These are phyloP conservation scores for Babesia sp. DNA, from an alignment of 169 alveolate genomes.

Conservation along the genomic window DNA sequence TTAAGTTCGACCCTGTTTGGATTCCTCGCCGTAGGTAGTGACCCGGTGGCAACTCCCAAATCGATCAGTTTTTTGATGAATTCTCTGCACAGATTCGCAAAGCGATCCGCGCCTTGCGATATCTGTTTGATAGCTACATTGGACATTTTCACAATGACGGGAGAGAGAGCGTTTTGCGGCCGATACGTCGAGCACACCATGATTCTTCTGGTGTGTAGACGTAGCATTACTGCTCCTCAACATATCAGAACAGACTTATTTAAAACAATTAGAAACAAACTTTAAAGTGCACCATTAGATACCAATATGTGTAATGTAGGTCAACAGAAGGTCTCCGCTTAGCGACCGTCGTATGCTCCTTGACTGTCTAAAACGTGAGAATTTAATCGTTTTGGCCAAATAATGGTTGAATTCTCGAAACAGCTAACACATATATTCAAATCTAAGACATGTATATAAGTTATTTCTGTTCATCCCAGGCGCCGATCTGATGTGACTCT, in stretches of 20 bases:
- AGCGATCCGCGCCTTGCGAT: constrained; percentile 24
- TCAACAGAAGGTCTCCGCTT: too few relatives aligned
- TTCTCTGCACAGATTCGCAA: constrained; percentile 30
- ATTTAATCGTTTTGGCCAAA: too few relatives aligned
- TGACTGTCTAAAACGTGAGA: too few relatives aligned
- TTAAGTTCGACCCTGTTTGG: constrained; percentile 63
- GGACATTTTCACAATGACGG: background rate
- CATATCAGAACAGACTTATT: background rate
- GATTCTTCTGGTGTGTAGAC: constrained; percentile 2
- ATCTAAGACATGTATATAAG: too few relatives aligned
- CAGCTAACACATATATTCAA: too few relatives aligned
- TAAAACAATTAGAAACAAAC: background rate
- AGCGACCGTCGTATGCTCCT: too few relatives aligned
- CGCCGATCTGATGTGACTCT: background rate
- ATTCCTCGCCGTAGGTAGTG: constrained; percentile 18
- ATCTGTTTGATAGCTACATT: constrained; percentile 1
- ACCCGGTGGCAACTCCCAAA: constrained; percentile 42
- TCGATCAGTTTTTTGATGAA: constrained; percentile 36
- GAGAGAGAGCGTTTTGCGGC: background rate
- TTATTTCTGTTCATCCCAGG: background rate
- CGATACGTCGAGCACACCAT: background rate
- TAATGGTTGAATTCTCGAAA: too few relatives aligned
- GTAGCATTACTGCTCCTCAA: background rate
- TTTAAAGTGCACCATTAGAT: background rate
- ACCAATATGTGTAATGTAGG: too few relatives aligned